A percentile compares a stretch with the other conserved stretches of the same genome.
Conservation (phyloP, 495 filamentous ascomycete species). For the Aspergillus hancockii region DNA sequence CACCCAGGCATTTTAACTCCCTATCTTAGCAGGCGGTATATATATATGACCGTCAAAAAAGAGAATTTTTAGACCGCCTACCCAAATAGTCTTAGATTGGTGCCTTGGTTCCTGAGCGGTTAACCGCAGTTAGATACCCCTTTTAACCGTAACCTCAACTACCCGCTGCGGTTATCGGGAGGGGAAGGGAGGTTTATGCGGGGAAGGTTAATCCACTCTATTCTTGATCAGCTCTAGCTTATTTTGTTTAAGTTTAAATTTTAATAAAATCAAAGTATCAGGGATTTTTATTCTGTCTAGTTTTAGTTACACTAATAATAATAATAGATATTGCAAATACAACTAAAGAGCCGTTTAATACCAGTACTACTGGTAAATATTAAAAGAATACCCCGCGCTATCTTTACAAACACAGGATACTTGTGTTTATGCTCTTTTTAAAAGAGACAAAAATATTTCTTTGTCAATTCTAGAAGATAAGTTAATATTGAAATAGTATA, state of each 20-base stretch:
- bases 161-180: too few species aligned
- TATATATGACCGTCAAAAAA: too few species aligned
- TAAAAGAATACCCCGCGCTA: conserved; percentile 16
- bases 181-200: too few species aligned
- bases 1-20: too few species aligned
- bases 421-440: conserved; percentile 17
- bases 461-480: not conserved
- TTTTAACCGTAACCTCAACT: too few species aligned
- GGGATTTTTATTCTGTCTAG: not conserved
- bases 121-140: too few species aligned
- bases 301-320: conserved; percentile 14
- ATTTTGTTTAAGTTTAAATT: not conserved
- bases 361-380: conserved; percentile 15
- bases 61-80: too few species aligned
- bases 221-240: not conserved
- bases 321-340: conserved; percentile 17
- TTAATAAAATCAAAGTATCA: not conserved
- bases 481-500: conserved; percentile 1
- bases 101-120: too few species aligned
- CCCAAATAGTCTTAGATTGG: too few species aligned
- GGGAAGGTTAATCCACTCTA: too few species aligned
- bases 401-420: conserved; percentile 14
- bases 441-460: conserved; percentile 5
- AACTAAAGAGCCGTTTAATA: conserved; percentile 22
- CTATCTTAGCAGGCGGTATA: too few species aligned